Evolutionary conservation across 257 asterid species (phyloP), one percentile per base, ranked within the genome.

Genomic region (Mitragyna speciosa): DNA sequence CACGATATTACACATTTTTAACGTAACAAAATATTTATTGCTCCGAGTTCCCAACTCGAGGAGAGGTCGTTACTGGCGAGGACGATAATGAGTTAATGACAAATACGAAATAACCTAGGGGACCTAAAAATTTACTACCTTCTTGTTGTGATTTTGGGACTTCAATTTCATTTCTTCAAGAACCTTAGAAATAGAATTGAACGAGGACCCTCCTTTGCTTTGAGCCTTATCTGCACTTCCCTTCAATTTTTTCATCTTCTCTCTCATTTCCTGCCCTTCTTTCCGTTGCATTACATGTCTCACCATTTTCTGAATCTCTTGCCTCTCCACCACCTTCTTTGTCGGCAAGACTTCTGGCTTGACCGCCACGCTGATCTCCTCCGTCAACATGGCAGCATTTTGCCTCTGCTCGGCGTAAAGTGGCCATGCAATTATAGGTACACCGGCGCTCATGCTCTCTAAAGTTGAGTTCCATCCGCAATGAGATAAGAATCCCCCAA

Each of bases 371-470:
- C 85, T 78, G 2, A 81, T 43, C 19, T 81, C 85, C 77, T 81
- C 83, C 47, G 58, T 43, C 10, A 84, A 51, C 70, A 78, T 70
- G 65, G 83, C 52, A 5, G 85, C 83, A 48, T 75, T 81, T 24
- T 16, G 74, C 1, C 69, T 56, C 6, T 84, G 85, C 70, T 84
- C 85, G 6, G 81, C 71, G 10, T 70, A 76, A 0, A 84, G 68
- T 6, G 85, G 81, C 85, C 87, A 84, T 12, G 67, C 85, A 73
- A 84, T 69, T 72, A 81, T 75, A 7, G 87, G 83, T n/a, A 81
- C 83, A 14, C 83, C 81, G 30, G 59, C 59, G 1, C 16, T 22
- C n/a, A 84, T 39, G 64, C 81, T 84, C 36, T 84, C 83, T 22
- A 81, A 7, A 15, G 56, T 52, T 19, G 81, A 80, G 68, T 77